These are phyloP conservation scores for Asterochloris erici DNA, from an alignment of 139 green algal species.

Conservation along the genomic window DNA sequence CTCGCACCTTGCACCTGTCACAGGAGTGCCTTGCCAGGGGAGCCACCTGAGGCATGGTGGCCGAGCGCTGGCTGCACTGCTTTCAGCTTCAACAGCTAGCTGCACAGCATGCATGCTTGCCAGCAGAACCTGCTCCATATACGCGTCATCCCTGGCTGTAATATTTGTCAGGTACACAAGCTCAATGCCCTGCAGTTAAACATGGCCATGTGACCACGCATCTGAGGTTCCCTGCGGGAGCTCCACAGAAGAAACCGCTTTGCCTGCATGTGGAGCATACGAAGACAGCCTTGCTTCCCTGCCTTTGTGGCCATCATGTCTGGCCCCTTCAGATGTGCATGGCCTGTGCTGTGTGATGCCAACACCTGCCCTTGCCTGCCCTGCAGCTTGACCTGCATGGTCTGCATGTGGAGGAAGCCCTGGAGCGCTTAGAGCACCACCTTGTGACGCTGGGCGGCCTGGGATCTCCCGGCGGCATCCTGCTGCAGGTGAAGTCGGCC, in stretches of 20 bases:
- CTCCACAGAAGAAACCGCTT: neutral
- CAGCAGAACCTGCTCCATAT: too few species aligned
- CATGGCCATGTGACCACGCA: neutral
- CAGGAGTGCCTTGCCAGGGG: too few species aligned
- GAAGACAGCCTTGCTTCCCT: neutral
- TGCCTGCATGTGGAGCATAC: neutral
- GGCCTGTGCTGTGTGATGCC: neutral
- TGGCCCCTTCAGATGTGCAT: neutral
- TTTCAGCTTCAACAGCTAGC: too few species aligned
- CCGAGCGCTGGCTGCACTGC: too few species aligned
- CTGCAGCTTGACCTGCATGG: constrained; percentile 12
- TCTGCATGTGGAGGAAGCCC: constrained; percentile 28
- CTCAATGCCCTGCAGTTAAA: too few species aligned
- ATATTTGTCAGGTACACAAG: too few species aligned
- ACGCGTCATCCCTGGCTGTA: too few species aligned
- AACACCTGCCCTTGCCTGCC: neutral
- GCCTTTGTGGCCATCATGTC: neutral
- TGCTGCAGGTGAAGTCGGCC: constrained; percentile 21
- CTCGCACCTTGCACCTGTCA: too few species aligned
- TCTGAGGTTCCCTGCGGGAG: neutral
- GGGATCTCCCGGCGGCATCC: constrained; percentile 31
- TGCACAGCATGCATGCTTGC: too few species aligned
- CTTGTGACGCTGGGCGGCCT: constrained; percentile 29
- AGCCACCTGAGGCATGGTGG: too few species aligned
- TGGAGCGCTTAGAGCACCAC: constrained; percentile 20